Evolutionary conservation across 176 grass and related monocot genomes (phyloP).

Genomic region (Ananas comosus): DNA sequence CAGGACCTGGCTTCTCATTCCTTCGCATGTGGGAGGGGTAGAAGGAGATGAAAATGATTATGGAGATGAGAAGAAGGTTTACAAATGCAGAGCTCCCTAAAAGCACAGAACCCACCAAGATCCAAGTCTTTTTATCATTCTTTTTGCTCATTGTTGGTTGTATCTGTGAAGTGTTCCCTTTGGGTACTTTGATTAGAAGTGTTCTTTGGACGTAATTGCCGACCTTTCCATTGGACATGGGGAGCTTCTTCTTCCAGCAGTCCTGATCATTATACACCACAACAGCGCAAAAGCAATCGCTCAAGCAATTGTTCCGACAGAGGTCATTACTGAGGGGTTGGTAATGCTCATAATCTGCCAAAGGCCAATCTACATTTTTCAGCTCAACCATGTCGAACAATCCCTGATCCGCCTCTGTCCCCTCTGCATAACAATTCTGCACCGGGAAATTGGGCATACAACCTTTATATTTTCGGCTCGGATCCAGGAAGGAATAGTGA

Average conservation of each 20-base stretch:
- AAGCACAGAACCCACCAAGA: background rate
- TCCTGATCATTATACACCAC: too few species aligned
- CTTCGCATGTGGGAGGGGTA: background rate
- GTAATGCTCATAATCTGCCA: constrained; percentile 31
- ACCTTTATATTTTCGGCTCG: constrained; percentile 16
- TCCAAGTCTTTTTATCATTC: background rate
- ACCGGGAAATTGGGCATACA: constrained; percentile 34
- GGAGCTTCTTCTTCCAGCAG: constrained; percentile 1
- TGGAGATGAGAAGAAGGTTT: background rate
- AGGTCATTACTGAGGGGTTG: background rate
- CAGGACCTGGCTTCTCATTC: background rate
- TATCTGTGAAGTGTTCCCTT: background rate
- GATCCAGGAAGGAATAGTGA: constrained; percentile 39
- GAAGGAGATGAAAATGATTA: background rate
- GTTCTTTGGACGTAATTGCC: background rate
- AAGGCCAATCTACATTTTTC: constrained; percentile 13
- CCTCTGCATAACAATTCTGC: constrained; percentile 40
- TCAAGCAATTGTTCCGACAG: too few species aligned
- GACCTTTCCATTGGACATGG: background rate
- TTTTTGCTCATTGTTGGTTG: background rate
- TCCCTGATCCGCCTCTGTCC: constrained; percentile 3
- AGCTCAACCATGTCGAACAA: constrained; percentile 14
- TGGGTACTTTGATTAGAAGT: background rate
- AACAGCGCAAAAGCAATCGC: too few species aligned
- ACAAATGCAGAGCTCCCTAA: background rate